Conservation (phyloP, 2,329 filamentous ascomycete genomes). For the Colletotrichum karsti region DNA sequence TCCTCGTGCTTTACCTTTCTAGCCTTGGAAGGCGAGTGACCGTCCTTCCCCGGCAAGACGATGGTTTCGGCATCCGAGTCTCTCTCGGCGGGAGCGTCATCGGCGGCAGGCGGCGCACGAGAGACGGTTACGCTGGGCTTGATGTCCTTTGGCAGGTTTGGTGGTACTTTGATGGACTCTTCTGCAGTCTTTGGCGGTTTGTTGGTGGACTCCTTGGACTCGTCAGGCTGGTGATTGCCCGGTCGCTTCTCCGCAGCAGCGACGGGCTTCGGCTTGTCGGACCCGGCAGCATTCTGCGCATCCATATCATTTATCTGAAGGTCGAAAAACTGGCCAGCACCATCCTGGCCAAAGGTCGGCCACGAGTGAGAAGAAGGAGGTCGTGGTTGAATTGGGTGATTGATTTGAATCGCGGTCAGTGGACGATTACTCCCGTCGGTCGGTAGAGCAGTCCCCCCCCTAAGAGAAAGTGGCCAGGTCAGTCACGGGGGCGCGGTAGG, state of each 20-base stretch:
- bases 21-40: slow-evolving; percentile 69
- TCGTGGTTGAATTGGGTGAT: slow-evolving; percentile 21
- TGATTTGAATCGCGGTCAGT: slow-evolving; percentile 8
- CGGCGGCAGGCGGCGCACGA: slow-evolving; percentile 40
- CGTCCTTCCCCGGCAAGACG: slow-evolving; percentile 72
- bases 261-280: slow-evolving; percentile 67
- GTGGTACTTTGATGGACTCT: slow-evolving; percentile 25
- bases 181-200: slow-evolving; percentile 14
- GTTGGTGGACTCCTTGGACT: slow-evolving; percentile 31
- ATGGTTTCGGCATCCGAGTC: slow-evolving; percentile 79
- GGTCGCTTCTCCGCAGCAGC: slow-evolving; percentile 58
- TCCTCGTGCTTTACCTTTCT: slow-evolving; percentile 74
- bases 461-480: slow-evolving; percentile 26
- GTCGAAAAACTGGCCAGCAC: slow-evolving; percentile 60
- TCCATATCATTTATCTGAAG: slow-evolving; percentile 72
- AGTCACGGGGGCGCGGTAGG: slow-evolving; percentile 20
- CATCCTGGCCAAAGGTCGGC: slow-evolving; percentile 62
- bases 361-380: slow-evolving; percentile 35
- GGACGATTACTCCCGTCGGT: slow-evolving; percentile 13
- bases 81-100: slow-evolving; percentile 59
- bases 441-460: slow-evolving; percentile 16
- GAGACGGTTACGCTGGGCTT: slow-evolving; percentile 35
- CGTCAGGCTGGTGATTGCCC: slow-evolving; percentile 36
- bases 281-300: slow-evolving; percentile 73
- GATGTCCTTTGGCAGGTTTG: slow-evolving; percentile 14